phyloP scores from a whole-genome alignment of 148 eudicot species.

The Bassia scoparia region DNA sequence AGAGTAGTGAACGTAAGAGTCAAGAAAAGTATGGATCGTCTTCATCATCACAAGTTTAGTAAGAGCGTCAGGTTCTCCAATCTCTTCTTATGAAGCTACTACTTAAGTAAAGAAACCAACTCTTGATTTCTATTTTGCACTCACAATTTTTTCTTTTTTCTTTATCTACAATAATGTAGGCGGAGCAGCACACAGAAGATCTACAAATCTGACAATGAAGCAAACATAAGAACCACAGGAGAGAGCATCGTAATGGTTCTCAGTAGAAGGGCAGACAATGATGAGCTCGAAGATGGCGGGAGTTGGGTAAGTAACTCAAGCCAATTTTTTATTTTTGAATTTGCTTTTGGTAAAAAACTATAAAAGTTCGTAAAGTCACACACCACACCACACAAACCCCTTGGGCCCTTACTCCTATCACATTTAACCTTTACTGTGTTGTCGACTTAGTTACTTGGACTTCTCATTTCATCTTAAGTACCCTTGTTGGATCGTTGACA shows the following conservation, averaged over 20 bases:
- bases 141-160: not conserved
- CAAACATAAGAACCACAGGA: slow-evolving; percentile 61
- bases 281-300: slow-evolving; percentile 59
- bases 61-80: no score
- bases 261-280: slow-evolving; percentile 44
- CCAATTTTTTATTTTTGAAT: not conserved
- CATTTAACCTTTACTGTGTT: no score
- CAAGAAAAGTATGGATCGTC: slow-evolving; percentile 66
- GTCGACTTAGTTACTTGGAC: no score
- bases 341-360: no score
- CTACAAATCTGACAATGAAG: slow-evolving; percentile 51
- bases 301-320: slow-evolving; percentile 55
- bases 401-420: no score
- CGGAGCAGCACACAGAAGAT: slow-evolving; percentile 39
- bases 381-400: no score
- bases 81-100: no score
- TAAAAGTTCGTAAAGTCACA: no score
- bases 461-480: no score
- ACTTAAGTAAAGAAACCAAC: no score
- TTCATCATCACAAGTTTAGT: no score
- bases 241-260: slow-evolving; percentile 56
- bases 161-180: slow-evolving; percentile 27
- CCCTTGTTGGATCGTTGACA: no score
- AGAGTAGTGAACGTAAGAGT: slow-evolving; percentile 57
- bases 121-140: slow-evolving; percentile 7